phyloP scores from a whole-genome alignment of 2,329 filamentous ascomycete species.

The Epichloe typhina region DNA sequence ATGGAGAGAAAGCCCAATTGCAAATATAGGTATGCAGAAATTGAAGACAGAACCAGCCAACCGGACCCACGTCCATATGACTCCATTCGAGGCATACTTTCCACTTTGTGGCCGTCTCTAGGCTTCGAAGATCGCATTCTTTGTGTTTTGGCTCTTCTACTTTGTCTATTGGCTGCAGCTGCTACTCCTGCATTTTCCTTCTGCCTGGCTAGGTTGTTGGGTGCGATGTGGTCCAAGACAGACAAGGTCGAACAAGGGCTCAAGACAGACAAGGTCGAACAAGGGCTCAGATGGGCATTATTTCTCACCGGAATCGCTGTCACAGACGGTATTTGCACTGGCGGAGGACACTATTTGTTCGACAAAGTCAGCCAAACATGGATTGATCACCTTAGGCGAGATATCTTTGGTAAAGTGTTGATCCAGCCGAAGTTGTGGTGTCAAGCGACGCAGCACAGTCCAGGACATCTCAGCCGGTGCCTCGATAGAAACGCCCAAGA shows the following conservation, averaged over 20 bases:
- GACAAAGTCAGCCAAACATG: conserved; percentile 63
- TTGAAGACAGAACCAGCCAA: background rate
- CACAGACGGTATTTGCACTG: conserved; percentile 52
- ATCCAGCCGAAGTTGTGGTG: conserved; percentile 72
- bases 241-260: conserved; percentile 37
- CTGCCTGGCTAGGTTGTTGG: conserved; percentile 58
- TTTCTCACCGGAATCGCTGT: conserved; percentile 55
- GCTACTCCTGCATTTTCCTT: conserved; percentile 65
- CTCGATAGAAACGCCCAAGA: conserved; percentile 78
- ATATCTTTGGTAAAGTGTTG: conserved; percentile 57
- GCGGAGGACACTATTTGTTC: conserved; percentile 55
- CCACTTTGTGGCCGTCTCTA: conserved; percentile 58
- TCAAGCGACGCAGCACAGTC: conserved; percentile 50
- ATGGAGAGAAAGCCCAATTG: background rate
- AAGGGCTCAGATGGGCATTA: conserved; percentile 54
- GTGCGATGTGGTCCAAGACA: conserved; percentile 48
- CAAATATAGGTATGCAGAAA: background rate
- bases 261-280: conserved; percentile 31
- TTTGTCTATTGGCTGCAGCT: conserved; percentile 50
- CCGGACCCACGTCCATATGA: background rate
- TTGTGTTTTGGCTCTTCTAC: conserved; percentile 46
- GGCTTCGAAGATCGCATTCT: conserved; percentile 33
- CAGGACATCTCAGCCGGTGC: conserved; percentile 51
- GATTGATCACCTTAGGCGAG: conserved; percentile 57
- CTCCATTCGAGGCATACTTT: conserved; percentile 13